phyloP scores from a whole-genome alignment of 2,329 filamentous ascomycete species.

The Aspergillus ruber region DNA sequence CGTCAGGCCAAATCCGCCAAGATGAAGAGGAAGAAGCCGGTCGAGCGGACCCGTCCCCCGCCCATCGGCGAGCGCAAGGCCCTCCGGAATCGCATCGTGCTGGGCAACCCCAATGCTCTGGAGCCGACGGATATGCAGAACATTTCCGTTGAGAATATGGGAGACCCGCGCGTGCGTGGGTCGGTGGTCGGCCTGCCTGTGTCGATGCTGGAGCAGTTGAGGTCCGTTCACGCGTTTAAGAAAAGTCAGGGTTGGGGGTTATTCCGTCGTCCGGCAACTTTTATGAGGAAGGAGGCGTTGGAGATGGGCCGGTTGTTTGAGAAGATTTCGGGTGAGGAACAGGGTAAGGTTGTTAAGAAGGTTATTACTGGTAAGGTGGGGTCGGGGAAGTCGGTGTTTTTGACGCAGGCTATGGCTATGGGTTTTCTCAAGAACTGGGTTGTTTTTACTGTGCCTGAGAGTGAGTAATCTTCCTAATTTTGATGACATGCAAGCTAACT shows the following conservation, averaged over 20 bases:
- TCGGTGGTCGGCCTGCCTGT: constrained; percentile 65
- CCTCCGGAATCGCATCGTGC: constrained; percentile 77
- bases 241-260: constrained; percentile 78
- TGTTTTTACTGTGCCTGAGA: constrained; percentile 82
- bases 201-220: constrained; percentile 67
- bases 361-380: constrained; percentile 68
- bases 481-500: constrained; percentile 10
- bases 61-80: constrained; percentile 77
- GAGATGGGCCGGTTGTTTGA: constrained; percentile 61
- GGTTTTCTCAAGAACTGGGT: constrained; percentile 80
- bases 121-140: constrained; percentile 63
- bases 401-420: constrained; percentile 77
- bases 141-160: constrained; percentile 51
- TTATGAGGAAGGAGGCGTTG: constrained; percentile 73
- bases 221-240: constrained; percentile 86
- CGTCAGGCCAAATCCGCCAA: constrained; percentile 35
- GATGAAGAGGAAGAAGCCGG: constrained; percentile 39
- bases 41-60: constrained; percentile 52
- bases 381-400: constrained; percentile 78
- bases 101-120: constrained; percentile 90
- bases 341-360: constrained; percentile 43
- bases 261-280: constrained; percentile 72
- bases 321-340: constrained; percentile 41
- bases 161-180: constrained; percentile 52
- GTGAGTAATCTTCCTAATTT: constrained; percentile 44